Evolutionary conservation across 1,139 yeast genomes (phyloP).

Genomic region (Chernovozyma sophiae-reginae): DNA sequence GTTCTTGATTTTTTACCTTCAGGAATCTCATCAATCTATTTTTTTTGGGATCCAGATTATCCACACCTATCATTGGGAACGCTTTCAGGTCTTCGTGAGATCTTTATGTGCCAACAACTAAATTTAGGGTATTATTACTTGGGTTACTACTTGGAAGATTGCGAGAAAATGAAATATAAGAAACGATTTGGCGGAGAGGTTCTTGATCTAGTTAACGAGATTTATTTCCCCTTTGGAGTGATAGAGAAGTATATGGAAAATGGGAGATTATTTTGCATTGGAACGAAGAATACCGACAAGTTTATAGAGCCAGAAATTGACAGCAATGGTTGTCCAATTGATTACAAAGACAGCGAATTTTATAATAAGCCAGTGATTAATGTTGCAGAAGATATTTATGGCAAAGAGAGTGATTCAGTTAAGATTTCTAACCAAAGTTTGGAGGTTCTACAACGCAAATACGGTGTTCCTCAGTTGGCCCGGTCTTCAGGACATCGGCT

Average conservation of each 20-base stretch:
- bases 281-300: constrained; percentile 11
- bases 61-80: constrained; percentile 73
- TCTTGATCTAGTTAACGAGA: constrained; percentile 48
- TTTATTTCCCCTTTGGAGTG: constrained; percentile 39
- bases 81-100: constrained; percentile 69
- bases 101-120: constrained; percentile 46
- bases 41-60: constrained; percentile 84
- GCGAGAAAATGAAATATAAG: constrained; percentile 82
- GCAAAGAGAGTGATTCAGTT: not conserved
- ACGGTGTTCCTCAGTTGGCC: not conserved
- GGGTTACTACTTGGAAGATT: constrained; percentile 76
- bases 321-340: constrained; percentile 14
- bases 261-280: constrained; percentile 42
- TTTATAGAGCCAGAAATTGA: not conserved
- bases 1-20: constrained; percentile 75
- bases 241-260: constrained; percentile 27
- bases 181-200: constrained; percentile 73
- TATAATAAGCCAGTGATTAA: constrained; percentile 15
- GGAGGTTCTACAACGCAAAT: not conserved
- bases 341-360: constrained; percentile 11
- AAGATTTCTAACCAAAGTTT: not conserved
- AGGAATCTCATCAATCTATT: constrained; percentile 79
- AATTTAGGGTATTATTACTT: constrained; percentile 55
- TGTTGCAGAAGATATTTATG: constrained; percentile 33
- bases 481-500: not conserved